Evolutionary conservation across 2,329 filamentous ascomycete species (phyloP).

Genomic region (Trichoderma sp.): DNA sequence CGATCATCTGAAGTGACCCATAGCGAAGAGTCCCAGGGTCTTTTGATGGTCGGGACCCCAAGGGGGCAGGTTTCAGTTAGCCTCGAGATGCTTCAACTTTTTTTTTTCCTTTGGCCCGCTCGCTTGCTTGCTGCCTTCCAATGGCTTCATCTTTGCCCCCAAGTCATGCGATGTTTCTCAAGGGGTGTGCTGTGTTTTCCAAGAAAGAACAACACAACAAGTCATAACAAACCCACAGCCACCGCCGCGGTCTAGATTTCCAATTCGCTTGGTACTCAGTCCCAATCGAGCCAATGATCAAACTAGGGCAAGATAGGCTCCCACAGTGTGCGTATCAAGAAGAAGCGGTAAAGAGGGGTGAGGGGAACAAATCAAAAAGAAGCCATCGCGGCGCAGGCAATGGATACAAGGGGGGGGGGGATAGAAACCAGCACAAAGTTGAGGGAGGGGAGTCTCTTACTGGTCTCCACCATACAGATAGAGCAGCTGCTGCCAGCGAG

Average conservation of each 20-base stretch:
- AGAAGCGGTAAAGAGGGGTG: not conserved
- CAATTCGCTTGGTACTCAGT: not conserved
- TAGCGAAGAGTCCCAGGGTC: constrained; percentile 55
- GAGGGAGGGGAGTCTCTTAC: constrained; percentile 29
- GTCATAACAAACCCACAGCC: not conserved
- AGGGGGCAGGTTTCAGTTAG: constrained; percentile 12
- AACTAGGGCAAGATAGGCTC: not conserved
- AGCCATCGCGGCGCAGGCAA: not conserved
- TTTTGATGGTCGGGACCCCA: constrained; percentile 29
- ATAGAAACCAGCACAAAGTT: not conserved
- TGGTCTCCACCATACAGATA: constrained; percentile 42
- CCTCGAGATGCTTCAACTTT: not conserved
- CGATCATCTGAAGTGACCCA: constrained; percentile 73
- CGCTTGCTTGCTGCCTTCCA: not conserved
- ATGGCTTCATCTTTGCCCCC: not conserved
- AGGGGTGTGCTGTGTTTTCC: not conserved
- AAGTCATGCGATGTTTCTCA: not conserved
- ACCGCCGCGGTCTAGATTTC: constrained; percentile 1
- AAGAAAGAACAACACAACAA: not conserved
- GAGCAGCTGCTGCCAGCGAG: constrained; percentile 22
- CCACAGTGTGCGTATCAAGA: not conserved
- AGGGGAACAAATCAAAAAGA: not conserved
- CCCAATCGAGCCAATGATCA: not conserved
- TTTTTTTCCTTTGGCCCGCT: not conserved
- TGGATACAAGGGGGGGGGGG: not conserved